Base-by-base conservation (phyloP, 2,329 filamentous ascomycete species). In the Calonectria crousiana region DNA sequence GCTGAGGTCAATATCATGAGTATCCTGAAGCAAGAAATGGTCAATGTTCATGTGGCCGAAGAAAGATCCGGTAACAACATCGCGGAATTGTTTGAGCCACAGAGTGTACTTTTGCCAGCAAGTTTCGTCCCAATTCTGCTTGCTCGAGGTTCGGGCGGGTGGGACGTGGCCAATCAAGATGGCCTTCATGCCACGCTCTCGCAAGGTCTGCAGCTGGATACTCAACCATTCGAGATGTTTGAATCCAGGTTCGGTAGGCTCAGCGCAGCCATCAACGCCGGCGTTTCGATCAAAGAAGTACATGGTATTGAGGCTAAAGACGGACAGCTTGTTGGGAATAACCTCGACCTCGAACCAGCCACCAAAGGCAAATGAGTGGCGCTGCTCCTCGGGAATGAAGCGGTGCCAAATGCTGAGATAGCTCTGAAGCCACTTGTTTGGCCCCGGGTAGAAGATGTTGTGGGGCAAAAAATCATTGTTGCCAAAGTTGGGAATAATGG, bases 41-140 rank as follows among this genome's bases (percentile, higher is more conserved):
- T 99, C 97, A 77, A 98, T 94, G 82, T 99, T 99, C 97, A 99
- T 98, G 83, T 99, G 97, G 1, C 96, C 97, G 81, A 94, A 99
- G 8, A 98, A 82, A 32, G 92, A 92, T 16, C 91, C 92, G 26
- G 96, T 89, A 26, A 99, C 89, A 47, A 99, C 93, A 83, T 99
- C 97, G 41, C 97, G 94, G 84, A 95, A 99, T 83, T 97, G 95
- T 78, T 92, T 91, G 81, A 96, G 87, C 95, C 96, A 98, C 5
- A 98, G 87, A 0, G 95, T 94, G 84, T 98, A 99, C 83, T 98
- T 98, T 83, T 98, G 96, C 96, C 96, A 99, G 86, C 97, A 99
- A 0, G 94, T 95, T 87, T 98, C 96, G 78, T 98, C 95, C 97
- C 97, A 99, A 75, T 92, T 92, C 81, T 92, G 91, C 88, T 98